A percentile compares a stretch with the other conserved stretches of the same genome.
phyloP scores from a whole-genome alignment of 257 asterid species.

The Primulina huaijiensis region DNA sequence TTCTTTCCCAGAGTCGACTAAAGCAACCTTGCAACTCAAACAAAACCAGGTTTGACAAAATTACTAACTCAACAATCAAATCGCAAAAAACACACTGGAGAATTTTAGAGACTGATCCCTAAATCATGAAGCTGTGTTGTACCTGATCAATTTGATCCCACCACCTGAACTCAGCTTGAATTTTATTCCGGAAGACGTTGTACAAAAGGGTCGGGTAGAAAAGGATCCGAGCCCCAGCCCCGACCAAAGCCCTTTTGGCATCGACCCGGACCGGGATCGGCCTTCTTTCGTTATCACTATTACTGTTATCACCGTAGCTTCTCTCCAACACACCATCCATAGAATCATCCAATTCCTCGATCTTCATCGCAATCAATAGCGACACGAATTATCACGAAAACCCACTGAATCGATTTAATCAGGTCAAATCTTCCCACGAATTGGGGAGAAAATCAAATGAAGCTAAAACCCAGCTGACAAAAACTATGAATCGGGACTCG shows the following conservation, averaged over 20 bases:
- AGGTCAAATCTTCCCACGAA: slow-evolving; percentile 1
- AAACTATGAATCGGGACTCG: neutral
- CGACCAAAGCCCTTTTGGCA: slow-evolving; percentile 85
- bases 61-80: slow-evolving; percentile 3
- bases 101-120: neutral
- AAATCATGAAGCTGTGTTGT: neutral
- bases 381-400: slow-evolving; percentile 3
- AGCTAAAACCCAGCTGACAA: slow-evolving; percentile 3
- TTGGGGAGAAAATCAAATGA: slow-evolving; percentile 1
- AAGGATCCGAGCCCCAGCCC: slow-evolving; percentile 95
- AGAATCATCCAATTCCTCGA: slow-evolving; percentile 61
- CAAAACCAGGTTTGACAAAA: neutral
- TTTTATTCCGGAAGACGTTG: slow-evolving; percentile 82
- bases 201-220: slow-evolving; percentile 91
- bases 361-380: slow-evolving; percentile 57
- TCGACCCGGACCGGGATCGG: slow-evolving; percentile 59
- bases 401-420: neutral
- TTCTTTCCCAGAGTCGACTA: neutral
- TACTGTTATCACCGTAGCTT: slow-evolving; percentile 12
- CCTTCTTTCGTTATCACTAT: slow-evolving; percentile 31
- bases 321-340: slow-evolving; percentile 27
- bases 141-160: slow-evolving; percentile 98
- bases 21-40: neutral
- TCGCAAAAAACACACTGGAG: neutral
- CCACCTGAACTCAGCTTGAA: slow-evolving; percentile 87